Base-by-base conservation (phyloP, 805 yeast species). In the Komagataella mondaviorum region DNA sequence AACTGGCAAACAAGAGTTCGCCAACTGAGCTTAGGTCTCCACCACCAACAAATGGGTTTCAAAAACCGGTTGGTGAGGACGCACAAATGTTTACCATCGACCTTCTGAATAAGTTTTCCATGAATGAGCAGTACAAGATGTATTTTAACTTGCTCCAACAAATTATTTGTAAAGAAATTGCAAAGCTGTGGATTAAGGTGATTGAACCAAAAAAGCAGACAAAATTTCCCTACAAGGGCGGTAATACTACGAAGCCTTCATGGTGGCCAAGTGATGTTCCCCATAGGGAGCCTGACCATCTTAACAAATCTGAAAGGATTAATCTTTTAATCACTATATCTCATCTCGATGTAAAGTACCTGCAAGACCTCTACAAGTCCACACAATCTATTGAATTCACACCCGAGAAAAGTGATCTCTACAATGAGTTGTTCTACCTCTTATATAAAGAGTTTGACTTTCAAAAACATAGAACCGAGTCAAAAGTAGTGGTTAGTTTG, bases 251-350 rank as follows among this genome's bases (percentile, higher is more conserved):
- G 10, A 76, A 69, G 55, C 93, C 91, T 0, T 58, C 60, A 4
- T 84, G 90, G 90, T 85, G 93, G 93, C 90, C 90, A 0, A 44
- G 46, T 0, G 52, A 55, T 10, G 76, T 81, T 1, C 67, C 77
- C 44, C 91, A 85, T 63, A 71, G 69, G 47, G 90, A 85, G 59
- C 91, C 91, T 0, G 91, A 84, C 60, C 91, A 85, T 64, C 65
- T 85, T 52, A 72, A 69, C 53, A 84, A 81, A 59, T 66, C 64
- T 1, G 83, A 80, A 57, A 66, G 93, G 51, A 58, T 83, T 17
- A 59, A 58, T 4, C 63, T 85, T 22, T 63, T 85, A 59, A 64
- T 74, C 36, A 55, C 65, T 10, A 68, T 80, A 7, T 43, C 43
- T 6, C 39, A 20, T 12, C 16, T 17, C 10, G 17, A 16, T 23